Base-by-base conservation (phyloP, 2,329 filamentous ascomycete species). In the Talaromyces pinophilus region DNA sequence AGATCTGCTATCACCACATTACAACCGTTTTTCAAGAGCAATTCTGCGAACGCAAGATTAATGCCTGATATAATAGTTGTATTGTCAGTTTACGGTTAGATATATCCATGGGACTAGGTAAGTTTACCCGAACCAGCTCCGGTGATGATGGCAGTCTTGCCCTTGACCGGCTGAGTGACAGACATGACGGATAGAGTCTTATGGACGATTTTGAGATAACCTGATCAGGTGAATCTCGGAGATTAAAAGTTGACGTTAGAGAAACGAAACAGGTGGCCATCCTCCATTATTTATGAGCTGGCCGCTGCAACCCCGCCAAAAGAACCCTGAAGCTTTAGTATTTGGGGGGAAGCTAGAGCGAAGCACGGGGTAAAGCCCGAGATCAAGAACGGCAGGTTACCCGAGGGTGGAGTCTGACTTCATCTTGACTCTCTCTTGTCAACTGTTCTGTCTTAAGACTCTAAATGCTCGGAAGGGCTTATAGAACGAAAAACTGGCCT, bases 381-480 rank as follows among this genome's bases (percentile, higher is more conserved):
- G 17, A n/a, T 33, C 90, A 92, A 61, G 28, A 61, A 19, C 30
- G 42, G 61, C 61, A 63, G 48, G 61, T 63, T 63, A 74, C 80
- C 93, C 61, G 61, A 1, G 93, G 92, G 78, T 92, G 90, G 90
- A 90, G 55, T 54, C 15, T n/a, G 25, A n/a, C 50, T 54, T 54
- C 25, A 33, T 54, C 10, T 52, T 30, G 13, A 52, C 2, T 30
- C 5, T 30, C 15, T n/a, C 25, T 17, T 15, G 46, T 48, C 1
- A 17, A 48, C 19, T 48, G 7, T 25, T 48, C 19, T 30, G 28
- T 25, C 25, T 25, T 25, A 25, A 25, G 25, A 25, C 25, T 25
- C 25, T 25, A 25, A 4, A 25, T 25, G 3, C 25, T 25, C 25
- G 25, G 25, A 25, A 25, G 25, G 25, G 25, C 25, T 25, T 25